Base-by-base conservation (phyloP, 1,139 yeast genomes). In the Debaryomycetaceae sp. region DNA sequence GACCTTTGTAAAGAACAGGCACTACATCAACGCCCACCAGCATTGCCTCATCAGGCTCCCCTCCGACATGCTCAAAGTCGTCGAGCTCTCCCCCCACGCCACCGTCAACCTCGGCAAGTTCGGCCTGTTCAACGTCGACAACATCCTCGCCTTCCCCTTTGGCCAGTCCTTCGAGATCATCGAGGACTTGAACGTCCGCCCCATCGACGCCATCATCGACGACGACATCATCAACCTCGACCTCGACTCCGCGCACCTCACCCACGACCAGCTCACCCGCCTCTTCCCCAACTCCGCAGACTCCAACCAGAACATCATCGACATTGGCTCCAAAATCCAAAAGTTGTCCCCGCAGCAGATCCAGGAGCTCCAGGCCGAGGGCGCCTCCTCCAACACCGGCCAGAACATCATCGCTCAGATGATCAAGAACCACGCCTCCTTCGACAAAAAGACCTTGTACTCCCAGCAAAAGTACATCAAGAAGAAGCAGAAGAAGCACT, bases 381-480 rank as follows among this genome's bases (percentile, higher is more conserved):
- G 79, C 2, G 73, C 69, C 6, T 65, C 78, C 16, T 69, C 76
- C 7, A 65, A 68, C 22, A 65, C 73, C 15, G 94, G 95, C n/a
- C 80, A 79, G 43, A 76, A 73, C 30, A 78, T 92, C 39, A 86
- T 90, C 33, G 80, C 81, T 37, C 73, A 72, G 43, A 80, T 90
- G 55, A 76, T 85, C 39, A 77, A 77, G 33, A 76, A 87, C 12
- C 97, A 92, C 55, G 80, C 68, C 25, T 82, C 85, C 10, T 90
- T 90, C 48, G 86, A 82, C 42, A 79, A 83, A 49, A 90, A 90
- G 55, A 90, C 98, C 4, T 62, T 77, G 16, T 85, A 71, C 46
- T 83, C 96, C 4, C 95, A 90, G 50, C 95, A 83, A 43, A 90
- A 90, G 55, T 90, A 90, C 50, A 58, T 87, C 41, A 79, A 80